Evolutionary conservation across 2,329 filamentous ascomycete species (phyloP).

Genomic region (Acarospora socialis): DNA sequence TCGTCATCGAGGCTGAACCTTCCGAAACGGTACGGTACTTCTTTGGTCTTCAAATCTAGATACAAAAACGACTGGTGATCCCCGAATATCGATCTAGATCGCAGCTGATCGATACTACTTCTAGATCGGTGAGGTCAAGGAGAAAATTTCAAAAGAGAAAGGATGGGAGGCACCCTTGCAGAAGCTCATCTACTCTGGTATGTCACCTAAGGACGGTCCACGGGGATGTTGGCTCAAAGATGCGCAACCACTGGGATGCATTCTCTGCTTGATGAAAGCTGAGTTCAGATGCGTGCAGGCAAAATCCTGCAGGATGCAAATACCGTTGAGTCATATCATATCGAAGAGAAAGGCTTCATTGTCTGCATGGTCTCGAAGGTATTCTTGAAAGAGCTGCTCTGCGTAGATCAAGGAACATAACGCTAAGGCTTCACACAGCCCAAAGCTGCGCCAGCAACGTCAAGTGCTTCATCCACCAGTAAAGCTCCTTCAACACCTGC

Average conservation of each 20-base stretch:
- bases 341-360: conserved; percentile 98
- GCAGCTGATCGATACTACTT: conserved; percentile 8
- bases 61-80: too few species aligned
- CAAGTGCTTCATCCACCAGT: conserved; percentile 33
- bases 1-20: conserved; percentile 87
- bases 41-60: too few species aligned
- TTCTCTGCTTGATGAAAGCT: conserved; percentile 13
- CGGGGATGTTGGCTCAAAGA: not conserved
- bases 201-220: conserved; percentile 17
- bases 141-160: conserved; percentile 82
- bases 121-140: conserved; percentile 80
- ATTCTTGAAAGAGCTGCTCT: conserved; percentile 15
- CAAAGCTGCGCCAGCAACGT: conserved; percentile 33
- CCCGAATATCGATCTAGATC: conserved; percentile 12
- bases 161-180: conserved; percentile 82
- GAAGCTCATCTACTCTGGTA: conserved; percentile 98
- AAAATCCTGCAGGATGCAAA: conserved; percentile 98
- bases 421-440: conserved; percentile 42
- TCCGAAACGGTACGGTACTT: conserved; percentile 67
- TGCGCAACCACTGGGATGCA: not conserved
- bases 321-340: conserved; percentile 91
- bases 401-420: too few species aligned
- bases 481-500: conserved; percentile 40
- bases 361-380: conserved; percentile 99
- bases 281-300: conserved; percentile 39